These are phyloP conservation scores for Oropetium thomaeum DNA, from an alignment of 176 grass and related monocot species.

Conservation along the genomic window DNA sequence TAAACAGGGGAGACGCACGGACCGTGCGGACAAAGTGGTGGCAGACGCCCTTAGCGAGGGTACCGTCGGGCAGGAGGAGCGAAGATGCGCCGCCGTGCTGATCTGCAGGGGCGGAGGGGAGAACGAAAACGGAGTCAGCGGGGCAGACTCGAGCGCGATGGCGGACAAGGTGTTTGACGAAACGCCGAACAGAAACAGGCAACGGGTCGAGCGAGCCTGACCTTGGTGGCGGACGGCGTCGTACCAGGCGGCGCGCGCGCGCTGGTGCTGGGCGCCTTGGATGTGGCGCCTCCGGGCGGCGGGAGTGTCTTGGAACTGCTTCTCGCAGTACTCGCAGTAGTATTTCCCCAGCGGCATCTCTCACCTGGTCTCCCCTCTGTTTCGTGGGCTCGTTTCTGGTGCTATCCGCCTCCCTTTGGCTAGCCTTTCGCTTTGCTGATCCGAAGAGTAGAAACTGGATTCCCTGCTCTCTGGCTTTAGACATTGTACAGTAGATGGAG, in stretches of 20 bases:
- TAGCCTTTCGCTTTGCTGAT: too few relatives aligned
- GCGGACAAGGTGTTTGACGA: conserved; percentile 34
- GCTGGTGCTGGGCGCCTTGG: conserved; percentile 59
- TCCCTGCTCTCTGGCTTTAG: too few relatives aligned
- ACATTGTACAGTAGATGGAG: too few relatives aligned
- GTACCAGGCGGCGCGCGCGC: conserved; percentile 76
- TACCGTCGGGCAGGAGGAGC: conserved; percentile 44
- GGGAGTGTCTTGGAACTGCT: conserved; percentile 88
- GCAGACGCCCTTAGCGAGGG: conserved; percentile 55
- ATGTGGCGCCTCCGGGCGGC: conserved; percentile 79
- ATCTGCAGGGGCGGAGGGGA: conserved; percentile 26
- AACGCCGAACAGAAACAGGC: conserved; percentile 21
- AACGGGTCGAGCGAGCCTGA: not conserved
- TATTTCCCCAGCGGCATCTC: conserved; percentile 77
- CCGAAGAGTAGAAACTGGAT: too few relatives aligned
- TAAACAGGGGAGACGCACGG: not conserved
- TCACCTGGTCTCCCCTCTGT: too few relatives aligned
- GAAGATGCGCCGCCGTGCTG: conserved; percentile 29
- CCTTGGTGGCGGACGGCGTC: conserved; percentile 64
- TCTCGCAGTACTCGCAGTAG: conserved; percentile 97
- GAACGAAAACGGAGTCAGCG: not conserved
- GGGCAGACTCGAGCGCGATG: too few relatives aligned
- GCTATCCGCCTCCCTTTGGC: too few relatives aligned
- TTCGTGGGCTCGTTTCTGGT: not conserved
- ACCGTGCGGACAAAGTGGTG: conserved; percentile 77